A percentile compares a stretch with the other conserved stretches of the same genome.
Evolutionary conservation across 73 alveolate genomes (phyloP).

Genomic region (Halteria grandinella): DNA sequence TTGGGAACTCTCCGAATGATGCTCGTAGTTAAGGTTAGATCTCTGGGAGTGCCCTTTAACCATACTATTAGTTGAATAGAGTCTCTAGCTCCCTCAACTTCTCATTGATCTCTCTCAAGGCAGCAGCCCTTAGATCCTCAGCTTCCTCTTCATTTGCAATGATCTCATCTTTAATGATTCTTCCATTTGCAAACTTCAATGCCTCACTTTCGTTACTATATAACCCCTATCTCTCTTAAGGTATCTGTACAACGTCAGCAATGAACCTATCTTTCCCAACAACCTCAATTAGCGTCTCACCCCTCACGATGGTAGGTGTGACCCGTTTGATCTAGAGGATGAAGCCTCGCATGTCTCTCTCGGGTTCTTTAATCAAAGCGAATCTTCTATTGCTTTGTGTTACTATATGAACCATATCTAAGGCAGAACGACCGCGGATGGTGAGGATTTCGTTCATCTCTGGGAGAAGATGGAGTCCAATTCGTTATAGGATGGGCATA

Average conservation of each 20-base stretch:
- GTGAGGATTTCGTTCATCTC: conserved; percentile 5
- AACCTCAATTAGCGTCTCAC: conserved; percentile 34
- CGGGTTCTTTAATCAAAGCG: conserved; percentile 13
- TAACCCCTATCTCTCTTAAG: conserved; percentile 34
- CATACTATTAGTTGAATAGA: too few species aligned
- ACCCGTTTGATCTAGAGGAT: conserved; percentile 12
- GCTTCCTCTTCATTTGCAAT: neutral
- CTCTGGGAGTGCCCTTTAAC: too few species aligned
- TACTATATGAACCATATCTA: conserved; percentile 12
- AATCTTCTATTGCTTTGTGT: conserved; percentile 26
- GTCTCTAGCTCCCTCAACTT: conserved; percentile 9
- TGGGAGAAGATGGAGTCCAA: conserved; percentile 37
- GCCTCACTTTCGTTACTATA: conserved; percentile 1
- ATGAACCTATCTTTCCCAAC: conserved; percentile 41
- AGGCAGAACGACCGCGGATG: conserved; percentile 21
- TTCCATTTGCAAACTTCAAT: conserved; percentile 41
- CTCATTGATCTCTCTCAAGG: neutral
- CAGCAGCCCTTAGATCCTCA: neutral
- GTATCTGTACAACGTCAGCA: conserved; percentile 14
- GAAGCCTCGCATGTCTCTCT: conserved; percentile 22
- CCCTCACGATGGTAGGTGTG: conserved; percentile 22
- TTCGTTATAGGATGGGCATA: conserved; percentile 23
- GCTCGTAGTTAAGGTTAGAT: too few species aligned
- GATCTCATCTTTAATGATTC: conserved; percentile 20
- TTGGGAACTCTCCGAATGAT: conserved; percentile 38